Conservation (phyloP, 495 filamentous ascomycete genomes). For the Xylaria bambusicola region DNA sequence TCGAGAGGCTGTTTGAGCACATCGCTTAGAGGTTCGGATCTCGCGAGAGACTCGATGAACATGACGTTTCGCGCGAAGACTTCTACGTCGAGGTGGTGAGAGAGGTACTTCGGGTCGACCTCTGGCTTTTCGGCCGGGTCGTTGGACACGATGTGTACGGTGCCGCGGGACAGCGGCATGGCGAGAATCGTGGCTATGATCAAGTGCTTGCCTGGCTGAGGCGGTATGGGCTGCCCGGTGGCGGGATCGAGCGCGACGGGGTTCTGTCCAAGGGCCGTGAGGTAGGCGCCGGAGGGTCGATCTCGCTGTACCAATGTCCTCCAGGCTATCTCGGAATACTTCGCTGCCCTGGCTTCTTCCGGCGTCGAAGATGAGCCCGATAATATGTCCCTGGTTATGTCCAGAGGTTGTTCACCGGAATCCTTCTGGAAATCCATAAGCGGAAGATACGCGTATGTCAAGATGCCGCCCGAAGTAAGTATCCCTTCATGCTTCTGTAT, state of each 20-base stretch:
- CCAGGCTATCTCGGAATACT: conserved; percentile 12
- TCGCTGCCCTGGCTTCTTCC: background rate
- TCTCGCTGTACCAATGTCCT: conserved; percentile 15
- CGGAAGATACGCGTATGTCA: conserved; percentile 16
- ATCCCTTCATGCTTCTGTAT: conserved; percentile 7
- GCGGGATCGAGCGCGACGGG: background rate
- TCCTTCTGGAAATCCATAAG: background rate
- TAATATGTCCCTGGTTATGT: conserved; percentile 1
- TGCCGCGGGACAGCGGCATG: conserved; percentile 60
- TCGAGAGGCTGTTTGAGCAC: conserved; percentile 12
- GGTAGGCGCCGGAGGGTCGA: conserved; percentile 11
- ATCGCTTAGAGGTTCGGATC: conserved; percentile 7
- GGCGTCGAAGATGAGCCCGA: too few relatives aligned
- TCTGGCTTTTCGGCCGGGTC: conserved; percentile 38
- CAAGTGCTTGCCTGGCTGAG: conserved; percentile 39
- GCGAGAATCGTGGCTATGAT: conserved; percentile 44
- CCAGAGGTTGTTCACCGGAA: background rate
- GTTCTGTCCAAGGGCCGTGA: conserved; percentile 6
- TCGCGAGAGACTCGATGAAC: conserved; percentile 10
- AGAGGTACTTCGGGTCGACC: conserved; percentile 59
- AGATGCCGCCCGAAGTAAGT: conserved; percentile 15
- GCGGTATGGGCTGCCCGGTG: conserved; percentile 30
- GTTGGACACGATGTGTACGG: conserved; percentile 53
- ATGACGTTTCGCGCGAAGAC: conserved; percentile 41
- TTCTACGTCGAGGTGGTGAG: conserved; percentile 53